Percentiles rank a stretch among this genome's conserved stretches.
phyloP scores from a whole-genome alignment of 495 filamentous ascomycete species.

The Penicillium paxilli region DNA sequence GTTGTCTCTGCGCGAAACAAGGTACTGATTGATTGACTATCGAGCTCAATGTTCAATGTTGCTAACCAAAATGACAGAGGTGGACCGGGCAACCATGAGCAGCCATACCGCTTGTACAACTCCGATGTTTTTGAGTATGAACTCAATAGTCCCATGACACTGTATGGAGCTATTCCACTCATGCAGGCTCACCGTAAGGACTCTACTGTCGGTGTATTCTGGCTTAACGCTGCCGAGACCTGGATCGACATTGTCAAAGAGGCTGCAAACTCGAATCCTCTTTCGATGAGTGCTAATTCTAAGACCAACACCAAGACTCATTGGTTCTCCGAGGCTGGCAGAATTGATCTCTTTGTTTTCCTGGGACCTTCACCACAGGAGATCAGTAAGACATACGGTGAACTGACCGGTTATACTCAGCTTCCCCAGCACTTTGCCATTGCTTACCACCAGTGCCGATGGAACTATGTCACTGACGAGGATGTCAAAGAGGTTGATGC shows the following conservation, averaged over 20 bases:
- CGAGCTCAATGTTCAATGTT: background rate
- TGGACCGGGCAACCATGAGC: constrained; percentile 76
- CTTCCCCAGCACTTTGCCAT: constrained; percentile 90
- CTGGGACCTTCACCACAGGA: constrained; percentile 83
- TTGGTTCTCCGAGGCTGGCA: constrained; percentile 91
- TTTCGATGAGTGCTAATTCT: constrained; percentile 66
- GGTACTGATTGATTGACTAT: constrained; percentile 40
- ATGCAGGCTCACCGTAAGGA: constrained; percentile 95
- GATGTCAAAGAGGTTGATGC: constrained; percentile 95
- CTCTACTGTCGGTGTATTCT: constrained; percentile 96
- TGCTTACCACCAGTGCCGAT: constrained; percentile 94
- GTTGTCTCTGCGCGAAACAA: constrained; percentile 83
- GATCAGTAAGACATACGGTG: constrained; percentile 75
- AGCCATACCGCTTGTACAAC: constrained; percentile 97
- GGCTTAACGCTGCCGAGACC: constrained; percentile 96
- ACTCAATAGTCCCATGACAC: constrained; percentile 95
- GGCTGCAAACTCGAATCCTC: constrained; percentile 72
- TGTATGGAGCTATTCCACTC: constrained; percentile 92
- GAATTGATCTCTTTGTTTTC: constrained; percentile 91
- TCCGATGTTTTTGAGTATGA: constrained; percentile 97
- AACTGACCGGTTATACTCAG: constrained; percentile 91
- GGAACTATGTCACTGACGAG: constrained; percentile 97
- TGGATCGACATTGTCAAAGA: constrained; percentile 93
- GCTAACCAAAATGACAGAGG: constrained; percentile 49
- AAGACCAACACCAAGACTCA: constrained; percentile 84